Evolutionary conservation across 208 protist genomes (phyloP), one percentile per base, ranked within the genome.

Genomic region (Tritrichomonas musculus): DNA sequence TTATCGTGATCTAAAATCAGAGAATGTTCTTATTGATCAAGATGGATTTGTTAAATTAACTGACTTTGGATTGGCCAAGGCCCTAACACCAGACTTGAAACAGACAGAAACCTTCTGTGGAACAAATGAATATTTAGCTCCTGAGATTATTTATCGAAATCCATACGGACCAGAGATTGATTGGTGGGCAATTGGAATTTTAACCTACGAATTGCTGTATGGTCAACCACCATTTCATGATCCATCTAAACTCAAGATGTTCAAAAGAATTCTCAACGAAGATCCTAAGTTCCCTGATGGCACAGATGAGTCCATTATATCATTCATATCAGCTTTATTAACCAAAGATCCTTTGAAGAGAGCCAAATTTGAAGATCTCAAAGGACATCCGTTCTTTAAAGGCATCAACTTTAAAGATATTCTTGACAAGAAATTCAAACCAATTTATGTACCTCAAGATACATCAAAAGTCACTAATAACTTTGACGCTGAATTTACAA

Each of bases 1-100:
- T 17, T 92, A 92, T 49, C 49, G 84, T 33, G 84, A 92, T n/a
- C 84, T 92, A 22, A 92, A 92, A 92, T 20, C 84, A 66, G 84
- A 92, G 49, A 92, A 92, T 49, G 66, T 92, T 47, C 36, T 92
- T 41, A 8, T 92, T 5, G 84, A 65, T 30, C 36, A 57, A 47
- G 49, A 69, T 39, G 84, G 84, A 8, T 36, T 49, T 65, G 66
- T 92, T 36, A 69, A 69, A 92, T 69, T 92, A 47, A 69, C 84
- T 27, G 84, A 92, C 66, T 92, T 92, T 50, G 84, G 84, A 3
- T 50, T 92, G 3, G 41, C 84, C 9, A 92, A 92, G 30, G 73
- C 47, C 39, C 27, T 92, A 14, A 39, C 36, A 8, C 39, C 33
- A 8, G 49, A 47, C 30, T 39, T 14, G 13, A 13, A 13, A 47